Base-by-base conservation (phyloP, 129 eudicot species). In the Dittrichia graveolens region DNA sequence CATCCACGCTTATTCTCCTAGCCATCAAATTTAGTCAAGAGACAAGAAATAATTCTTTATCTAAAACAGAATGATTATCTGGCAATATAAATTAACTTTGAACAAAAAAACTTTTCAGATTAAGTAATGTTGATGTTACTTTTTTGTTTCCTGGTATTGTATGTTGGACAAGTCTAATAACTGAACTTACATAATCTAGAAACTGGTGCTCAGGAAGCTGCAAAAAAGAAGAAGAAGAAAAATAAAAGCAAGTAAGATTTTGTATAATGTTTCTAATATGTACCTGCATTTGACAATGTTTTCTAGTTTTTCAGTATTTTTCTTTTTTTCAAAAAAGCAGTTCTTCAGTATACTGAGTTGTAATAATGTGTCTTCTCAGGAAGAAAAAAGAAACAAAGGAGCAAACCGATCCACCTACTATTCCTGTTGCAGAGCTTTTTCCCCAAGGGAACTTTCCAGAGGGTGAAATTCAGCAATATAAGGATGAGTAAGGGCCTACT, bases 221-320 rank as follows among this genome's bases (percentile, higher is more conserved):
- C 91, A 74, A 95, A 95, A 71, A 90, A 90, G 94, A 95, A 95
- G 88, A 95, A 95, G 87, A 95, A 95, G 91, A 95, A 95, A 83
- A 95, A 73, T 78, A 95, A 88, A 88, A 90, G 94, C 96, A 95
- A 95, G 99, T 95, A 79, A 81, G 97, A 39, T 18, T 45, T 40
- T 14, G 11, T 59, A 60, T 48, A 53, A 7, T 13, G 11, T 44
- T 67, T 8, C 59, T 47, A 7, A 39, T 31, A 0, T 66, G 52
- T 62, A 68, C 5, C 45, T 49, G 72, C 58, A 60, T 77, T 55
- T 83, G 63, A 83, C 43, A 35, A 16, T 75, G 31, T 34, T 7
- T 37, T 43, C 45, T 49, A 37, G 34, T 56, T 46, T 5, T 37
- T 41, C 5, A 35, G 47, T 40, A 35, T 53, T 38, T 65, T 45